These are phyloP conservation scores for Musa itinerans DNA, from an alignment of 176 grass and related monocot genomes.

Conservation along the genomic window DNA sequence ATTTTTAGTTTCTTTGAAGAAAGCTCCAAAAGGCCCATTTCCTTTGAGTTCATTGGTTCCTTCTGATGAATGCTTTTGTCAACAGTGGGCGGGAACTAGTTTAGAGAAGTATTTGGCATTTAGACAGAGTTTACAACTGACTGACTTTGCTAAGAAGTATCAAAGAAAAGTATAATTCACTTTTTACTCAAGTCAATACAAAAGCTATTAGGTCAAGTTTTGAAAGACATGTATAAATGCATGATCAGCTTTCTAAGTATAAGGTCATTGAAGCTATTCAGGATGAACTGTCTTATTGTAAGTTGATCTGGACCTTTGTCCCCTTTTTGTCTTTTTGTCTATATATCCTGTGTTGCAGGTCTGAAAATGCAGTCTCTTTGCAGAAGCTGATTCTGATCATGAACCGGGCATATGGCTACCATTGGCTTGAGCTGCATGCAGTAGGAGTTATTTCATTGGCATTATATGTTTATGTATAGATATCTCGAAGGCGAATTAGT, in stretches of 20 bases:
- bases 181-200: not conserved
- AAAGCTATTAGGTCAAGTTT: not conserved
- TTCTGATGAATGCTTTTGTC: conserved; percentile 78
- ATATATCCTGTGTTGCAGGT: no score
- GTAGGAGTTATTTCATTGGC: no score
- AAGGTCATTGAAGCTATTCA: not conserved
- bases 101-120: conserved; percentile 80
- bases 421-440: no score
- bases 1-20: conserved; percentile 87
- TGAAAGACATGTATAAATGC: not conserved
- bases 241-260: not conserved
- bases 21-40: conserved; percentile 91
- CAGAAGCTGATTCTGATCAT: not conserved
- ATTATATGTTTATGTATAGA: no score
- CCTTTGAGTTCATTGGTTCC: conserved; percentile 84
- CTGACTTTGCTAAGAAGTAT: conserved; percentile 44
- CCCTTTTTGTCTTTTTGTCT: not conserved
- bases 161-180: conserved; percentile 32
- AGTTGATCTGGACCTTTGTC: not conserved
- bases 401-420: no score
- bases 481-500: no score
- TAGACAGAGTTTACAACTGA: conserved; percentile 53
- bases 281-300: not conserved
- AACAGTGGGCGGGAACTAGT: conserved; percentile 87
- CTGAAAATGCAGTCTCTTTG: not conserved